Evolutionary conservation across 2,329 filamentous ascomycete genomes (phyloP).

Genomic region (Tolypocladium ovalisporum): DNA sequence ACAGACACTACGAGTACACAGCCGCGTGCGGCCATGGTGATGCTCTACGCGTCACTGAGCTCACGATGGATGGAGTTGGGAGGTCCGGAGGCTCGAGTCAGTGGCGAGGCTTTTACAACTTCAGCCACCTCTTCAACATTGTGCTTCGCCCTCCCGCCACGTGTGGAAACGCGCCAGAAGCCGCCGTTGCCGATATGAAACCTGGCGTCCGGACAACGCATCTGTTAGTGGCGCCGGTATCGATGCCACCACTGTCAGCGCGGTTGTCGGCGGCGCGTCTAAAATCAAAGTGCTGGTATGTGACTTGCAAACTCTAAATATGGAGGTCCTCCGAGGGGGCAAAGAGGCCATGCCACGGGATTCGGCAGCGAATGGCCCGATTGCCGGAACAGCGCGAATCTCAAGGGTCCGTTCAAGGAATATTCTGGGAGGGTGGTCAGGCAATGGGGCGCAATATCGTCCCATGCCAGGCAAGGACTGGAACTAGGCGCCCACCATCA

Average conservation of each 20-base stretch:
- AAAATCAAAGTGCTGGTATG: neutral
- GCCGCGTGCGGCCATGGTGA: neutral
- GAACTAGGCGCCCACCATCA: neutral
- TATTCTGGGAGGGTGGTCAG: neutral
- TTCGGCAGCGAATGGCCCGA: neutral
- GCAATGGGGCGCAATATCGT: neutral
- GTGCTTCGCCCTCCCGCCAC: neutral
- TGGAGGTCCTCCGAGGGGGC: neutral
- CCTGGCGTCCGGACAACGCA: neutral
- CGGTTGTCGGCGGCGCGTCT: neutral
- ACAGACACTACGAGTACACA: neutral
- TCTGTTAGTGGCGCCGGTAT: neutral
- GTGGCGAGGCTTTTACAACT: no score
- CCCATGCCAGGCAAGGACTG: neutral
- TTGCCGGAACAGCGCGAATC: neutral
- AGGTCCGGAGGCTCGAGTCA: neutral
- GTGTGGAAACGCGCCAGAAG: neutral
- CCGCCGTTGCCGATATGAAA: neutral
- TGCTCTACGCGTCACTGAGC: neutral
- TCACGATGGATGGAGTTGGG: neutral
- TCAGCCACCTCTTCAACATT: neutral
- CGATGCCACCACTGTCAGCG: neutral
- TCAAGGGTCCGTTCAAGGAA: neutral
- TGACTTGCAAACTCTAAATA: neutral
- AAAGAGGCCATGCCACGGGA: neutral